Base-by-base conservation (phyloP, 2,329 filamentous ascomycete species). In the Claviceps sp. region DNA sequence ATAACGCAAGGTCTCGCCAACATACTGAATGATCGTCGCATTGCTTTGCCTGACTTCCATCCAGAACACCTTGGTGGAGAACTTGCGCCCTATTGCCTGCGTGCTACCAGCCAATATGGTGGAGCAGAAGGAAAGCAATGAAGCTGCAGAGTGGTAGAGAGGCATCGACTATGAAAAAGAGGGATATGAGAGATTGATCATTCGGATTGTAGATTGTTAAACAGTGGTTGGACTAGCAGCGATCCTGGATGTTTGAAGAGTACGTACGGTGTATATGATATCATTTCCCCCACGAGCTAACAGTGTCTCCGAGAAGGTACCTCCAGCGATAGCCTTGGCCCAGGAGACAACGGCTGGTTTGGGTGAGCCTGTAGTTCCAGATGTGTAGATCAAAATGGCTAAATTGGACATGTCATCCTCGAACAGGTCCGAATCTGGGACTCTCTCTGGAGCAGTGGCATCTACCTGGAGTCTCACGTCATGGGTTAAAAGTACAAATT, bases 1-100 rank as follows among this genome's bases (percentile, higher is more conserved):
- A 64, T 95, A 95, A 5, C 88, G 83, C 57, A 88, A 84, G 0
- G 87, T 91, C 66, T 95, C 88, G 50, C 88, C 88, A 14, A 95
- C 88, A 63, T 95, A 95, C 63, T 94, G 88, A 55, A 94, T 84
- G 4, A 82, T 75, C 1, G 86, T 93, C 20, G 88, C 84, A 8
- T 83, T 71, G 48, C 77, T 78, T 45, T 77, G 75, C n/a, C 85
- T 78, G 16, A 84, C 84, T 51, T 91, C 86, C 16, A 78, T 71
- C 84, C 87, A 93, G 67, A 91, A 93, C 1, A 73, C 79, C 55
- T 77, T 78, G 2, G 84, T 85, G 2, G 85, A 89, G 70, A 95
- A 94, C 60, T 84, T 86, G 58, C 79, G 81, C 47, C 86, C 85
- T 16, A 95, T 68, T 26, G 86, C 78, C 50, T 90, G 70, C 0